A percentile compares a stretch with the other conserved stretches of the same genome.
Evolutionary conservation across 306 rosid genomes (phyloP).

Genomic region (Cucumis hystrix): DNA sequence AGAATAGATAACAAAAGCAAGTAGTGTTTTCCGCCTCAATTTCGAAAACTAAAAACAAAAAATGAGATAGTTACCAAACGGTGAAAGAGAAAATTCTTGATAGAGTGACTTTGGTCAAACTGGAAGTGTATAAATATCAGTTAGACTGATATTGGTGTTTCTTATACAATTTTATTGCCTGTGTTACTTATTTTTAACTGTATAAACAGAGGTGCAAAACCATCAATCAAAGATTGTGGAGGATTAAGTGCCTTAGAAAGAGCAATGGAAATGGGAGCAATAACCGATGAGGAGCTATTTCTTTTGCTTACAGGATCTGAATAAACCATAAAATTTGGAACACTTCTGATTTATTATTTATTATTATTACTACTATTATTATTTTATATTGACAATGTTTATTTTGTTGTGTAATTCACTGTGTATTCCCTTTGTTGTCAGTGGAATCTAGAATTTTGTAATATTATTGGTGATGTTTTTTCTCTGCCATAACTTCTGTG

Average conservation of each 20-base stretch:
- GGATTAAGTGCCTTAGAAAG: slow-evolving; percentile 73
- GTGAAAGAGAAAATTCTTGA: neutral
- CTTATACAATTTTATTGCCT: slow-evolving; percentile 10
- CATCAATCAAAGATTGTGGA: slow-evolving; percentile 66
- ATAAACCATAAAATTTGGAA: slow-evolving; percentile 6
- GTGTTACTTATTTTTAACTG: neutral
- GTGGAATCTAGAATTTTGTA: neutral
- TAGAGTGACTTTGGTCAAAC: neutral
- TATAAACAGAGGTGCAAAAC: slow-evolving; percentile 59
- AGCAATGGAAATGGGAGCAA: slow-evolving; percentile 97
- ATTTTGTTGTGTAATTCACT: neutral
- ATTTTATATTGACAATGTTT: neutral
- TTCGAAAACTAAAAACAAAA: too few relatives aligned
- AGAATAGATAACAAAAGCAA: too few relatives aligned
- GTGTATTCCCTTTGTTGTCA: neutral
- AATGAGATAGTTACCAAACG: too few relatives aligned
- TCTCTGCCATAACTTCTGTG: neutral
- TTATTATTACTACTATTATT: neutral
- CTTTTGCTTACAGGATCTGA: slow-evolving; percentile 47
- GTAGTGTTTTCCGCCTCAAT: too few relatives aligned
- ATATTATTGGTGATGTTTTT: neutral
- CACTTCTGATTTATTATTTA: neutral
- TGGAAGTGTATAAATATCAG: neutral
- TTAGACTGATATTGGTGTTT: neutral
- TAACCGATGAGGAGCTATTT: slow-evolving; percentile 82